Percentiles rank a stretch among this genome's conserved stretches.
phyloP scores from a whole-genome alignment of 2,329 filamentous ascomycete species.

The Alternaria brassicicola region DNA sequence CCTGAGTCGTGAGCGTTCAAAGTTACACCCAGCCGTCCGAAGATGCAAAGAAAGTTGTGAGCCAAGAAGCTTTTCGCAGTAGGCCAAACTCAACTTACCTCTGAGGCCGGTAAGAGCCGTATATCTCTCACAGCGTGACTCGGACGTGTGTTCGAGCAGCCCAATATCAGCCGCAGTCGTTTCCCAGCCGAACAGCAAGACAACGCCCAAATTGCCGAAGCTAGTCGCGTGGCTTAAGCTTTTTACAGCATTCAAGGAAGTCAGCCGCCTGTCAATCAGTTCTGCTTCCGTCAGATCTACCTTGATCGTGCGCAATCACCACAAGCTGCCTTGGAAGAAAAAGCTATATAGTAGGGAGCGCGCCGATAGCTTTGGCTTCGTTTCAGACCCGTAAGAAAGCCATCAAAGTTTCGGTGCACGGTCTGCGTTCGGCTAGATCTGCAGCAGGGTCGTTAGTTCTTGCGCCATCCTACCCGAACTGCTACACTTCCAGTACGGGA shows the following conservation, averaged over 20 bases:
- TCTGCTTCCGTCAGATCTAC: neutral
- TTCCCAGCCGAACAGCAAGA: neutral
- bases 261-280: neutral
- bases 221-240: neutral
- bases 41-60: neutral
- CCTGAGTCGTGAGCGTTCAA: neutral
- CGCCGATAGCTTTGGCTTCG: slow-evolving; percentile 15
- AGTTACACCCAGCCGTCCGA: neutral
- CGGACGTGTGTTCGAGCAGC: neutral
- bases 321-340: neutral
- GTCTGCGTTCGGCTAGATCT: slow-evolving; percentile 28
- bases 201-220: neutral
- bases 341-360: slow-evolving; percentile 2
- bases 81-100: neutral
- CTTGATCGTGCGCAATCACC: neutral
- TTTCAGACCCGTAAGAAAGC: slow-evolving; percentile 27
- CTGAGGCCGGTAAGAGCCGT: neutral
- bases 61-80: neutral
- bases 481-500: slow-evolving; percentile 12
- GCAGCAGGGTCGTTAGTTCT: slow-evolving; percentile 15
- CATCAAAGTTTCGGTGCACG: slow-evolving; percentile 28
- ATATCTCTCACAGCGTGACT: neutral
- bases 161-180: neutral
- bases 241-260: neutral
- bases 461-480: slow-evolving; percentile 20